Base-by-base conservation (phyloP, 805 yeast species). In the Starmerella kuoi region DNA sequence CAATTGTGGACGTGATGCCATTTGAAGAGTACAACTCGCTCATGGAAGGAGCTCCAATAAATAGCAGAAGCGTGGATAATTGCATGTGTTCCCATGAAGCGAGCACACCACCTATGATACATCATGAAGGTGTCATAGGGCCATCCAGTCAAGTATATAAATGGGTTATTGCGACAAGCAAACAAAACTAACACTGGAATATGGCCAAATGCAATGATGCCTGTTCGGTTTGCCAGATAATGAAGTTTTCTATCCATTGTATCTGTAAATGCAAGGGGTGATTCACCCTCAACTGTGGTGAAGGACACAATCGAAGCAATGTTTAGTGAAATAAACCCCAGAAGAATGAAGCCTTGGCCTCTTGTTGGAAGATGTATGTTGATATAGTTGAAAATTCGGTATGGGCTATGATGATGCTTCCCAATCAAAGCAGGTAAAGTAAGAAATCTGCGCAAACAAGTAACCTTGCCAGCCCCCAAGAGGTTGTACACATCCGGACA, bases 101-200 rank as follows among this genome's bases (percentile, higher is more conserved):
- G 62, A 1, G 76, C 70, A 11, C 72, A 51, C 69, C 79, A 76
- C 7, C 58, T 46, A 60, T 84, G 94, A 54, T 71, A 72, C 23
- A 66, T 61, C 52, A 74, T 66, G 61, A 82, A 80, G 1, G 79
- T 68, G 12, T 76, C 61, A 50, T 72, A 77, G 0, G 75, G 59
- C 65, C 81, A 68, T 2, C 87, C 84, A 1, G 86, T 70, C 4
- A 77, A 41, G 55, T 62, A 63, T 47, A 72, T 69, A 54, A 82
- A 64, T 18, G 83, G 73, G 54, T 79, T 82, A 58, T 82, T 83
- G 53, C 91, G 65, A 24, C 79, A 79, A 4, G 81, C 76, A 54
- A 77, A 75, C 35, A 76, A 57, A 19, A 76, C 65, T 30, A 74
- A 48, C n/a, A 74, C 55, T 1, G 84, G 83, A 18, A 67, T 33